Conservation (phyloP, 345 rosid genomes). For the Zanthoxylum bungeanum region DNA sequence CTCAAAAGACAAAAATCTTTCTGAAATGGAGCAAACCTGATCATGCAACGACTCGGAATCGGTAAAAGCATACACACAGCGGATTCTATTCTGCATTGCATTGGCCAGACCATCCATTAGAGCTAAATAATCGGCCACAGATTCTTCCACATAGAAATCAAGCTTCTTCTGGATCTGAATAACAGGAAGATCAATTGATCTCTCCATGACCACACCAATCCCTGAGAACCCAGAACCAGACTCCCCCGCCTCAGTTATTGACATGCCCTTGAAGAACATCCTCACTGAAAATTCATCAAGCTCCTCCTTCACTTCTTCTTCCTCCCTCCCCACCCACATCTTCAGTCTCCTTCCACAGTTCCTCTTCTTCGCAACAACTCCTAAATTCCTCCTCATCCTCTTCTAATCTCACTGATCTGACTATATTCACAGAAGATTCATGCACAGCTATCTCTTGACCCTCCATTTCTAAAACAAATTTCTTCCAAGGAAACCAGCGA, state of each 20-base stretch:
- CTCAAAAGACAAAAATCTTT: background rate
- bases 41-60: slow-evolving; percentile 61
- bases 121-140: slow-evolving; percentile 84
- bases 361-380: slow-evolving; percentile 93
- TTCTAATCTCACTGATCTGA: slow-evolving; percentile 44
- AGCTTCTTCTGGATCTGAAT: slow-evolving; percentile 92
- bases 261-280: slow-evolving; percentile 82
- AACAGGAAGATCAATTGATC: slow-evolving; percentile 40
- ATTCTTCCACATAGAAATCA: slow-evolving; percentile 72
- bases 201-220: slow-evolving; percentile 85
- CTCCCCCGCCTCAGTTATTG: slow-evolving; percentile 54
- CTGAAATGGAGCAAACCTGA: slow-evolving; percentile 49
- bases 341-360: slow-evolving; percentile 77
- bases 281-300: slow-evolving; percentile 76
- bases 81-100: slow-evolving; percentile 57
- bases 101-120: slow-evolving; percentile 77
- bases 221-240: slow-evolving; percentile 66
- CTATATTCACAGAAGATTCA: slow-evolving; percentile 32
- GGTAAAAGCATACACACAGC: slow-evolving; percentile 67
- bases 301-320: slow-evolving; percentile 34
- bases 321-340: slow-evolving; percentile 32
- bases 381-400: slow-evolving; percentile 91
- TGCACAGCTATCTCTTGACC: slow-evolving; percentile 31
- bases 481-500: background rate
- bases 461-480: slow-evolving; percentile 44